A percentile compares a stretch with the other conserved stretches of the same genome.
Conservation (phyloP, 148 eudicot species). For the Rhododendron ovatum region DNA sequence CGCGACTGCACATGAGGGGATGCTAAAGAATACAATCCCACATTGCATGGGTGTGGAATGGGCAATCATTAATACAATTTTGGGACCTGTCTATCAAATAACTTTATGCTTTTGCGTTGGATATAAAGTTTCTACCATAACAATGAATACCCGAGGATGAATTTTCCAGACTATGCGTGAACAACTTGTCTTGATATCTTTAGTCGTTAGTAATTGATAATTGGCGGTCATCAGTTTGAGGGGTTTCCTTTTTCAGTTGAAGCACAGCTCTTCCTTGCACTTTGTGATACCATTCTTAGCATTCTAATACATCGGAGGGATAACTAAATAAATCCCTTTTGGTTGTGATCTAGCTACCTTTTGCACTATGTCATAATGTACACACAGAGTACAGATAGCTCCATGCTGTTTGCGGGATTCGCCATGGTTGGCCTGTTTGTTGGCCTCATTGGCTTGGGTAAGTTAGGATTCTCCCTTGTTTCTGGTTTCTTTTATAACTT, state of each 20-base stretch:
- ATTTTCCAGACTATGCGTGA: not conserved
- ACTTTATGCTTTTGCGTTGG: not conserved
- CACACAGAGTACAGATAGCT: conserved; percentile 30
- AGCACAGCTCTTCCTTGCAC: not conserved
- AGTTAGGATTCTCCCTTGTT: conserved; percentile 9
- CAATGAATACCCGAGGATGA: conserved; percentile 2
- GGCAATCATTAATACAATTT: not conserved
- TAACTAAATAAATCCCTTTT: not conserved
- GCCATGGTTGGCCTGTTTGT: conserved; percentile 53
- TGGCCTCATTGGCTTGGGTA: conserved; percentile 81
- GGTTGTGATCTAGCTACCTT: conserved; percentile 51
- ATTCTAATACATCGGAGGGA: not conserved
- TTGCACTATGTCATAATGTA: conserved; percentile 54
- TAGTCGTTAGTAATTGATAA: not conserved
- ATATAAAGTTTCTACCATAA: not conserved
- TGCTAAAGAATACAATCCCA: not conserved
- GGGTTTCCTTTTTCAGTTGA: not conserved
- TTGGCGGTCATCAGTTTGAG: not conserved
- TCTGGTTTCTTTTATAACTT: not conserved
- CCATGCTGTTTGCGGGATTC: conserved; percentile 38
- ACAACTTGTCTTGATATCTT: not conserved
- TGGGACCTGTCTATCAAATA: not conserved
- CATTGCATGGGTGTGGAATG: not conserved
- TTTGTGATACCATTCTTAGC: not conserved
- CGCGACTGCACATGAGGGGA: not conserved